A percentile compares a stretch with the other conserved stretches of the same genome.
phyloP scores from a whole-genome alignment of 2,329 filamentous ascomycete genomes.

The Pseudogymnoascus sp. region DNA sequence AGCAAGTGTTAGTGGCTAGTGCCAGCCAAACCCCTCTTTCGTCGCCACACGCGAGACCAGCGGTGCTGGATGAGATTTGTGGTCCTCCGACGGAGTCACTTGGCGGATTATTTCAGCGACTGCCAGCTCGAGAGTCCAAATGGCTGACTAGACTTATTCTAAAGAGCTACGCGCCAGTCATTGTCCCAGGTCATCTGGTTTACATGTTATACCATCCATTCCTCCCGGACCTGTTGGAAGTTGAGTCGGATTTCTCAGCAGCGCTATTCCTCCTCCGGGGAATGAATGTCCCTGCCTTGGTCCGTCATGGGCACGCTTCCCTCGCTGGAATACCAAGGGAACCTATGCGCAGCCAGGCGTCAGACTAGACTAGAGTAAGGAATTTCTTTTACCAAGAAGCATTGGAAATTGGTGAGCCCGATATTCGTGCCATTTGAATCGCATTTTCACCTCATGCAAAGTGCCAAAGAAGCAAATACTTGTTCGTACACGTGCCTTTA shows the following conservation, averaged over 20 bases:
- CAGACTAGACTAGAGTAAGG: background rate
- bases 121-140: constrained; percentile 67
- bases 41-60: constrained; percentile 39
- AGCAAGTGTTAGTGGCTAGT: constrained; percentile 55
- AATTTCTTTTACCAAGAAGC: background rate
- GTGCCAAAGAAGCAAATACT: background rate
- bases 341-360: background rate
- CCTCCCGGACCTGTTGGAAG: background rate
- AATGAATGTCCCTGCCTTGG: background rate
- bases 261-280: background rate
- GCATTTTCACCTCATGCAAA: background rate
- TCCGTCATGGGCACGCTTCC: background rate
- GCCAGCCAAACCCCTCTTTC: constrained; percentile 60
- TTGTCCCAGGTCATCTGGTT: constrained; percentile 45
- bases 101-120: constrained; percentile 48
- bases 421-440: background rate
- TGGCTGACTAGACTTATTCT: constrained; percentile 79
- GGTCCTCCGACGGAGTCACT: constrained; percentile 37
- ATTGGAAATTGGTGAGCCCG: background rate
- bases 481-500: background rate
- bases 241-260: constrained; percentile 1
- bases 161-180: constrained; percentile 64
- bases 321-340: background rate
- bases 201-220: constrained; percentile 3
- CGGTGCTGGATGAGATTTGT: background rate